Evolutionary conservation across 2,329 filamentous ascomycete genomes (phyloP), one percentile per base, ranked within the genome.

Genomic region (Rhexocercosporidium sp.): DNA sequence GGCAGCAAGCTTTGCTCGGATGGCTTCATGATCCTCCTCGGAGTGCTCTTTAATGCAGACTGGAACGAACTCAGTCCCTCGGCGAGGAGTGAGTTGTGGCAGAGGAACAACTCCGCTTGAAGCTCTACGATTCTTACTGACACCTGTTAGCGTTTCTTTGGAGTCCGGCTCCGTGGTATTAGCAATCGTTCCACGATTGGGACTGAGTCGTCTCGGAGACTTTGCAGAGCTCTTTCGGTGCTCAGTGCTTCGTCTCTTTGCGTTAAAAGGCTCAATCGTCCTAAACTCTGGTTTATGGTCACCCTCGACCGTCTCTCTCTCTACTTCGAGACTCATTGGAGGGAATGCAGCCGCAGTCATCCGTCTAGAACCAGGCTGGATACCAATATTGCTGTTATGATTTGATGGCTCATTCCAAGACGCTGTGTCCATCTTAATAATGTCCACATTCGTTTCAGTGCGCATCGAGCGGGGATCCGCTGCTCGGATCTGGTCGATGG

Each of bases 391-490:
- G 18, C 57, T 54, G 14, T 59, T 46, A 2, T 5, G 39, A 16
- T 61, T 61, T 3, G 22, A 51, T 9, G 22, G 20, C 14, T 37
- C 29, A 14, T 59, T 7, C 14, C 31, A n/a, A 39, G 56, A 53
- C 18, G 54, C 18, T 29, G 27, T 46, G 14, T 57, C 41, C 46
- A 31, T 64, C 41, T 46, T 66, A 37, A n/a, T 20, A 1, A 63
- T 54, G 27, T 54, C 47, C 14, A 63, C 49, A 29, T 64, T 41
- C 16, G 59, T 59, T 59, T 72, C 67, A 11, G 64, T 53, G 16
- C 67, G 69, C 49, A 64, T 57, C 3, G 68, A 67, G 22, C 67
- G 64, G 4, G 70, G 72, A 67, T 73, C 72, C 44, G 67, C 67
- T 18, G 49, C 27, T 51, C 54, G 65, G 12, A 69, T 65, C 20